These are phyloP conservation scores for Purshia tridentata DNA, from an alignment of 306 rosid genomes.

Conservation along the genomic window DNA sequence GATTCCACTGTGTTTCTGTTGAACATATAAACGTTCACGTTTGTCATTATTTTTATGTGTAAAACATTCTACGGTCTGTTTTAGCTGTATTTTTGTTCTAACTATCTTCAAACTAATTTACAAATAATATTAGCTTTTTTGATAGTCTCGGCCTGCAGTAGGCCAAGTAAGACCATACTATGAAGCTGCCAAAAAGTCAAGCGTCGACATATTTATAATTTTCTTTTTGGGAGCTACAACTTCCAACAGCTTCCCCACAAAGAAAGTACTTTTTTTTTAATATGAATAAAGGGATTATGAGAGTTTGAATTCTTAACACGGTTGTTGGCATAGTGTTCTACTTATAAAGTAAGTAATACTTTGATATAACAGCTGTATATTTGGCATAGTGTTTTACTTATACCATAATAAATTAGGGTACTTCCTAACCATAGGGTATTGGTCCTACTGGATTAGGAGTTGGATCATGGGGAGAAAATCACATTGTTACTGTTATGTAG, in stretches of 20 bases:
- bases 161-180: not conserved
- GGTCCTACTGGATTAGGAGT: too few relatives aligned
- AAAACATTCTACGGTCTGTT: not conserved
- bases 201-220: not conserved
- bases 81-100: not conserved
- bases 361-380: too few relatives aligned
- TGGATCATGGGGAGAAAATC: too few relatives aligned
- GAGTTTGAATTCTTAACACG: too few relatives aligned
- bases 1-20: not conserved
- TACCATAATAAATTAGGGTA: too few relatives aligned
- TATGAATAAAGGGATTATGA: too few relatives aligned
- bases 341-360: too few relatives aligned
- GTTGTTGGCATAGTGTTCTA: too few relatives aligned
- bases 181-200: not conserved
- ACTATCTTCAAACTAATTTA: not conserved
- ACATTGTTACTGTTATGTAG: too few relatives aligned
- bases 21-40: not conserved
- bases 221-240: not conserved
- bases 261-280: too few relatives aligned
- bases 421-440: too few relatives aligned
- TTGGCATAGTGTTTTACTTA: too few relatives aligned
- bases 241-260: not conserved
- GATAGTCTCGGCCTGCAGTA: not conserved
- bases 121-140: not conserved
- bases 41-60: not conserved